Evolutionary conservation across 73 alveolate species (phyloP), one percentile per base, ranked within the genome.

Genomic region (Stentor coeruleus): DNA sequence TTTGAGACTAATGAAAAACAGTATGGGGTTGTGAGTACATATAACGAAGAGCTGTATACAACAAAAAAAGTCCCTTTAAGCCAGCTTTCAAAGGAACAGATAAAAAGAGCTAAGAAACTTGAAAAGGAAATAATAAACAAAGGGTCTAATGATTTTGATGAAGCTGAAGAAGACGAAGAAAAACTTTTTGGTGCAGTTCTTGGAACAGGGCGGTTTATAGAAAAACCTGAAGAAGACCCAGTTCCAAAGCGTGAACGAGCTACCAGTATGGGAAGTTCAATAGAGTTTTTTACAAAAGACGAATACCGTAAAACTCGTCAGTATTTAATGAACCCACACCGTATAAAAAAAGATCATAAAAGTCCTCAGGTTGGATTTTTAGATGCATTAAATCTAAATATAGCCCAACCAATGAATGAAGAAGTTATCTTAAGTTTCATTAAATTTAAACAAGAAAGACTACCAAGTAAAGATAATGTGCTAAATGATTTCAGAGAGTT

Each of bases 81-180:
- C 0, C 35, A 57, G 28, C 28, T 57, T 20, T 20, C 73, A 20
- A 31, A 57, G 0, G 73, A 57, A 2, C 73, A 57, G 28, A 20
- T 57, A 57, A 57, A 57, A 57, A 57, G 28, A 57, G 73, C 73
- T 31, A n/a, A 57, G 28, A 57, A 57, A 57, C 35, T 57, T 0
- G 73, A 57, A 57, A 31, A 57, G 28, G 73, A 57, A 57, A n/a
- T 57, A 20, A 20, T 57, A 2, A 31, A 31, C 35, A 57, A n/a
- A 0, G 28, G 28, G 28, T 20, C 28, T 57, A 31, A 57, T 1
- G 73, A 57, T 20, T n/a, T 20, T 20, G 15, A 20, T 31, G 73
- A 57, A 2, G 73, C 15, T 57, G 73, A 20, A 57, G 73, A 57
- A 57, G 73, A 57, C 73, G 73, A 57, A 57, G 73, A 57, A 57